Percentiles rank a stretch among this genome's conserved stretches.
phyloP scores from a whole-genome alignment of 768 basidiomycete species.

The Tremella yokohamensis region DNA sequence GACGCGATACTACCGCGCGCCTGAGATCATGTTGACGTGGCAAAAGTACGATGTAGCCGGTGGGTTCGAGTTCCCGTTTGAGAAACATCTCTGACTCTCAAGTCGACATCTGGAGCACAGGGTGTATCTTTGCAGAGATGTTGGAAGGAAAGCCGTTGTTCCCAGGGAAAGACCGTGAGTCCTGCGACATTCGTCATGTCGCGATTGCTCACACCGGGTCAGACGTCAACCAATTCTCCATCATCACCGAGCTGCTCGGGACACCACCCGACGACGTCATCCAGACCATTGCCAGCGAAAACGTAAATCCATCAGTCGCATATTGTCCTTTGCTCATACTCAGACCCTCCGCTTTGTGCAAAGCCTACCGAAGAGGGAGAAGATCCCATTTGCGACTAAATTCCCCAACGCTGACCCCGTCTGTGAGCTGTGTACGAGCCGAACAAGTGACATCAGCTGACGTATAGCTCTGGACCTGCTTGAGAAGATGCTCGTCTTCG shows the following conservation, averaged over 20 bases:
- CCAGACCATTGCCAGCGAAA: constrained; percentile 95
- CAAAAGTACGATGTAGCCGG: constrained; percentile 97
- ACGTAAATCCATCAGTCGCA: constrained; percentile 58
- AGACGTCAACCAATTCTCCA: constrained; percentile 99
- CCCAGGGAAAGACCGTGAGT: constrained; percentile 98
- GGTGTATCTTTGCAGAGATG: constrained; percentile 99
- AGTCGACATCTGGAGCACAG: constrained; percentile 98
- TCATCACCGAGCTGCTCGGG: constrained; percentile 95
- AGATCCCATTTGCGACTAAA: constrained; percentile 91
- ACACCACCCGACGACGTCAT: constrained; percentile 99
- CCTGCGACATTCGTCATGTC: not conserved
- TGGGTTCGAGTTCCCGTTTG: constrained; percentile 26
- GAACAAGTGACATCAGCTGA: constrained; percentile 2
- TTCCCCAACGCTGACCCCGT: constrained; percentile 80
- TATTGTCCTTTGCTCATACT: not conserved
- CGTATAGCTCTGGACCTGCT: constrained; percentile 80
- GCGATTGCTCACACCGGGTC: constrained; percentile 11
- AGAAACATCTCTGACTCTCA: not conserved
- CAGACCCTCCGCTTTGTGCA: constrained; percentile 99
- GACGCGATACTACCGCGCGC: constrained; percentile 96
- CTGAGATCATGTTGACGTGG: constrained; percentile 99
- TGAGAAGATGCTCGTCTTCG: constrained; percentile 98
- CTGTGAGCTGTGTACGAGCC: constrained; percentile 56
- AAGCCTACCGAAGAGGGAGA: constrained; percentile 90
- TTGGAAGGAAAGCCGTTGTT: constrained; percentile 96